Conservation (phyloP, 2,329 filamentous ascomycete genomes). For the Trichoderma sp. region DNA sequence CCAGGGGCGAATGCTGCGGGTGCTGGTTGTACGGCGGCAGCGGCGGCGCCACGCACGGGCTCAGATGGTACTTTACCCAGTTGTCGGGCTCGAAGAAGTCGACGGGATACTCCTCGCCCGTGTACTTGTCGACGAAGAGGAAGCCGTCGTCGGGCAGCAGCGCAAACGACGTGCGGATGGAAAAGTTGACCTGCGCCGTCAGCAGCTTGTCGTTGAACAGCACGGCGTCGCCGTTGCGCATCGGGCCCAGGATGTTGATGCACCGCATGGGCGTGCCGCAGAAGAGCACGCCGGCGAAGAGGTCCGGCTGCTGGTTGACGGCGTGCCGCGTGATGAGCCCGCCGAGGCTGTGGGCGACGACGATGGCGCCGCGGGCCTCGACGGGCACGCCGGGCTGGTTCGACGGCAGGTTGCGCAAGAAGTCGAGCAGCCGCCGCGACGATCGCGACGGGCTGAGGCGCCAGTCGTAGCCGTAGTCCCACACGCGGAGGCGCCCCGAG, state of each 20-base stretch:
- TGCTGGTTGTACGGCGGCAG: constrained; percentile 60
- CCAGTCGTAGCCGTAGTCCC: constrained; percentile 97
- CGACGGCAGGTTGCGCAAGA: constrained; percentile 73
- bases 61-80: constrained; percentile 79
- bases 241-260: constrained; percentile 86
- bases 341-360: constrained; percentile 86
- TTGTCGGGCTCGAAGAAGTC: constrained; percentile 81
- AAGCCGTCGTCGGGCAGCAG: constrained; percentile 84
- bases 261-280: constrained; percentile 84
- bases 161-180: constrained; percentile 81
- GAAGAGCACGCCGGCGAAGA: constrained; percentile 85
- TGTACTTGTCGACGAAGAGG: constrained; percentile 84
- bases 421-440: constrained; percentile 71
- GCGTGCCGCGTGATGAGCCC: constrained; percentile 87
- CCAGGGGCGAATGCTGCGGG: constrained; percentile 49
- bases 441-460: constrained; percentile 79
- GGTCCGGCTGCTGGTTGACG: constrained; percentile 80
- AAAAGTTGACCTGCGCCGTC: constrained; percentile 92
- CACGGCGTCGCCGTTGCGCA: constrained; percentile 91
- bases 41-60: constrained; percentile 73
- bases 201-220: constrained; percentile 86
- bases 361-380: constrained; percentile 69
- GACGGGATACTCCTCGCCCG: constrained; percentile 77
- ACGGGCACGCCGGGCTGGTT: constrained; percentile 63
- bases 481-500: constrained; percentile 73